Evolutionary conservation across 345 rosid genomes (phyloP).

Genomic region (Cardiospermum halicacabum): DNA sequence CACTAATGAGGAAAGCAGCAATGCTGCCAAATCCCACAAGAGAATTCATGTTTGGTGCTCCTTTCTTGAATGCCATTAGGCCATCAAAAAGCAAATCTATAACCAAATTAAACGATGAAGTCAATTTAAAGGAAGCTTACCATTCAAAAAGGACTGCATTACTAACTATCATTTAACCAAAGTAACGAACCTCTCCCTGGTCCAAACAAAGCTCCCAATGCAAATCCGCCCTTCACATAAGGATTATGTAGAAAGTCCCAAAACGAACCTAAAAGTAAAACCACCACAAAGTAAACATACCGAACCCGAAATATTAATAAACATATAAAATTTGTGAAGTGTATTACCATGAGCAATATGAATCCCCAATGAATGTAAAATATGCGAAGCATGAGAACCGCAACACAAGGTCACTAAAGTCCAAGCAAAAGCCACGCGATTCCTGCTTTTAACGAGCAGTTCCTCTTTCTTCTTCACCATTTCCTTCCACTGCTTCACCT

Average conservation of each 20-base stretch:
- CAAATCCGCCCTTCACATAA: conserved; percentile 76
- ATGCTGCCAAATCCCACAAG: conserved; percentile 85
- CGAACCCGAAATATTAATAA: neutral
- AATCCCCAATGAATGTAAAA: conserved; percentile 81
- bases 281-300: conserved; percentile 18
- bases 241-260: conserved; percentile 81
- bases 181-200: conserved; percentile 87
- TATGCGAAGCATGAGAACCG: conserved; percentile 86
- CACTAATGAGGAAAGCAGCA: conserved; percentile 80
- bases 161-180: neutral
- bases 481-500: conserved; percentile 76
- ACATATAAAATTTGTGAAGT: no score
- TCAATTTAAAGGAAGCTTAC: neutral
- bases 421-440: conserved; percentile 90
- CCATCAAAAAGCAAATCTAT: conserved; percentile 85
- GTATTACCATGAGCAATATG: conserved; percentile 78
- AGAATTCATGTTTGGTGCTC: conserved; percentile 97
- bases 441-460: conserved; percentile 62
- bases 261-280: conserved; percentile 56
- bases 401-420: conserved; percentile 92
- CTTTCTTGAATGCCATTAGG: conserved; percentile 65
- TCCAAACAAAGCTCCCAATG: conserved; percentile 77
- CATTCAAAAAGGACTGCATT: neutral
- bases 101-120: conserved; percentile 14
- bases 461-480: conserved; percentile 78